Base-by-base conservation (phyloP, 2,329 filamentous ascomycete genomes). In the Corniculantispora saksenae region DNA sequence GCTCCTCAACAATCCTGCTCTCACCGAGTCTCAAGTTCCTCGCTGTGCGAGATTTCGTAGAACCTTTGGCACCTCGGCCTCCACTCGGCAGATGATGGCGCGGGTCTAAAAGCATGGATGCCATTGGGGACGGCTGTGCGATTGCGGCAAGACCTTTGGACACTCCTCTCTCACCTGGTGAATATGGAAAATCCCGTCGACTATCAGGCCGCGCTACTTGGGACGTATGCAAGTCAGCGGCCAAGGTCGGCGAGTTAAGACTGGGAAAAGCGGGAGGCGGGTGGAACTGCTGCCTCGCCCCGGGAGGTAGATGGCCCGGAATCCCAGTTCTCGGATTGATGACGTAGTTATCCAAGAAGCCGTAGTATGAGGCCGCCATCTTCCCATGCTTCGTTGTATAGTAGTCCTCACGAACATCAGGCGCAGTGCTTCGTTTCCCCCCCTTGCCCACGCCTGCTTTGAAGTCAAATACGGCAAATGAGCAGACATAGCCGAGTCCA, bases 401-500 rank as follows among this genome's bases (percentile, higher is more conserved):
- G 75, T 98, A 98, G 70, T 97, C 94, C 66, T 95, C 92, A 13
- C 95, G 88, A 12, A 93, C 85, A 74, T 93, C 91, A n/a, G 83
- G 75, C 68, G 72, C 76, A 62, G 70, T 78, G 13, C 77, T 78
- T 45, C 75, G 74, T 19, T 77, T 77, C 60, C 76, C 79, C 4
- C 75, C 75, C 29, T 80, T 79, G 17, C 79, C 80, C 25, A 89
- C 83, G 27, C 89, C 91, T 75, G 93, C 94, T 77, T 97, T 94
- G 80, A 98, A 98, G 68, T 97, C 92, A 72, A 99, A 99, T 43
- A 97, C 93, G 3, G 95, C 95, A 79, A 97, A 98, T 1, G 94
- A 97, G 77, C 95, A 99, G 13, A 98, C 93, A 69, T 97, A 94
- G 25, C 95, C 95, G 43, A 99, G 85, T 0, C 95, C 95, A 73